A percentile compares a stretch with the other conserved stretches of the same genome.
phyloP scores from a whole-genome alignment of 202 grass and related monocot species.

The Panicum virgatum region DNA sequence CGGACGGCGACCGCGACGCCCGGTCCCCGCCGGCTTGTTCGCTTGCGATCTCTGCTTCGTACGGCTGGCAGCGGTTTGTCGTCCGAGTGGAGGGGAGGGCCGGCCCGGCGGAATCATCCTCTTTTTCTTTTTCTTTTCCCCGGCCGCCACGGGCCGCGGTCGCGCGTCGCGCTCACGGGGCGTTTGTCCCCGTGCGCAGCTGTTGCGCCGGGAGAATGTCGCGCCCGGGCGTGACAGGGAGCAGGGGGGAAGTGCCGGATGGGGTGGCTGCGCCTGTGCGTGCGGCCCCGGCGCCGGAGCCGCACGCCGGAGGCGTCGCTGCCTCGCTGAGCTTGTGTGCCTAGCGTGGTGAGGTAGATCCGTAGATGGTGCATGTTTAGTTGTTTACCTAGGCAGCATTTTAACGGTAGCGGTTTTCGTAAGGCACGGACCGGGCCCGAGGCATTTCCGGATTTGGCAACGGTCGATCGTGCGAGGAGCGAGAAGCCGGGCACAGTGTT shows the following conservation, averaged over 20 bases:
- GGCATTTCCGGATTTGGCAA: not conserved
- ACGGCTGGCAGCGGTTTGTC: not conserved
- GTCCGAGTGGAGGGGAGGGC: not conserved
- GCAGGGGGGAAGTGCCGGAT: too few species aligned
- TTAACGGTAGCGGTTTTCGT: not conserved
- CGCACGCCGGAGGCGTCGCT: conserved; percentile 1
- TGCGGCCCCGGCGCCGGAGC: not conserved
- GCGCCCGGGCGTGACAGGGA: not conserved
- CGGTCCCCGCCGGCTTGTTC: not conserved
- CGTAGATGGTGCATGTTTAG: too few species aligned
- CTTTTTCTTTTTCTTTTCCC: not conserved
- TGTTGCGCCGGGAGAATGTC: conserved; percentile 37
- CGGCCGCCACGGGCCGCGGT: not conserved
- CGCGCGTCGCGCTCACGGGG: conserved; percentile 12
- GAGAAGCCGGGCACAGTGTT: too few species aligned
- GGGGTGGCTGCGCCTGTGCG: not conserved
- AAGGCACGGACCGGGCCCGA: not conserved
- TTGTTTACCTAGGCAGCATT: too few species aligned
- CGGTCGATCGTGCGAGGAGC: not conserved
- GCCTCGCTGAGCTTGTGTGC: not conserved
- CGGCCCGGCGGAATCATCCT: too few species aligned
- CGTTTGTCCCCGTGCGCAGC: conserved; percentile 28
- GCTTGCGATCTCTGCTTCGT: not conserved
- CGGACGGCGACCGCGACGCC: not conserved
- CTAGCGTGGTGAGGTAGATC: too few species aligned